phyloP scores from a whole-genome alignment of 495 filamentous ascomycete species.

The Xylaria flabelliformis region DNA sequence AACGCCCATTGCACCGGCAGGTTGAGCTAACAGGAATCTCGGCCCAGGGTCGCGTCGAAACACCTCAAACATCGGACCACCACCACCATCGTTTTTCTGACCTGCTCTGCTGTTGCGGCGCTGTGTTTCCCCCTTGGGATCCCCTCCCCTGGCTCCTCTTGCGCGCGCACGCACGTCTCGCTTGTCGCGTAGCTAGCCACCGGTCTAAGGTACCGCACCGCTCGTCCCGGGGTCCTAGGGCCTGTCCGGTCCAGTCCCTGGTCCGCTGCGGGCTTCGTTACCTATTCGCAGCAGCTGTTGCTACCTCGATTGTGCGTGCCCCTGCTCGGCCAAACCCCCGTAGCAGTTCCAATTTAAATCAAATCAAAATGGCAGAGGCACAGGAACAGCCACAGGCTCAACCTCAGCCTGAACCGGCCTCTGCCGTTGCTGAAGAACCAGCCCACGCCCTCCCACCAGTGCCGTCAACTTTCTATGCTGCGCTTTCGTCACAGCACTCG shows the following conservation, averaged over 20 bases:
- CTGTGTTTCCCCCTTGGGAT: conserved; percentile 31
- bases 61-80: conserved; percentile 48
- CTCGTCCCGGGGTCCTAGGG: conserved; percentile 28
- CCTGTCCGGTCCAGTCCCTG: conserved; percentile 35
- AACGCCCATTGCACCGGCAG: conserved; percentile 46
- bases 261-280: conserved; percentile 40
- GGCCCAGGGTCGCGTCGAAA: conserved; percentile 49
- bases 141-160: conserved; percentile 27
- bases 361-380: conserved; percentile 48
- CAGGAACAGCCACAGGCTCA: conserved; percentile 47
- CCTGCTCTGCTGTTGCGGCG: conserved; percentile 36
- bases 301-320: conserved; percentile 42
- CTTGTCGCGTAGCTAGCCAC: conserved; percentile 31
- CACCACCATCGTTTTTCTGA: conserved; percentile 37
- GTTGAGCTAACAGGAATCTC: conserved; percentile 46
- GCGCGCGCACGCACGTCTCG: conserved; percentile 31
- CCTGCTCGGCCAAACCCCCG: conserved; percentile 45
- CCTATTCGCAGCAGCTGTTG: conserved; percentile 41
- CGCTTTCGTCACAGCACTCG: conserved; percentile 29
- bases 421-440: conserved; percentile 45
- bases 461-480: conserved; percentile 30
- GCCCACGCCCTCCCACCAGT: conserved; percentile 43
- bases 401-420: conserved; percentile 48
- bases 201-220: conserved; percentile 32
- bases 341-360: conserved; percentile 47